These are phyloP conservation scores for Bathelium albidoporum DNA, from an alignment of 495 filamentous ascomycete species.

Conservation along the genomic window DNA sequence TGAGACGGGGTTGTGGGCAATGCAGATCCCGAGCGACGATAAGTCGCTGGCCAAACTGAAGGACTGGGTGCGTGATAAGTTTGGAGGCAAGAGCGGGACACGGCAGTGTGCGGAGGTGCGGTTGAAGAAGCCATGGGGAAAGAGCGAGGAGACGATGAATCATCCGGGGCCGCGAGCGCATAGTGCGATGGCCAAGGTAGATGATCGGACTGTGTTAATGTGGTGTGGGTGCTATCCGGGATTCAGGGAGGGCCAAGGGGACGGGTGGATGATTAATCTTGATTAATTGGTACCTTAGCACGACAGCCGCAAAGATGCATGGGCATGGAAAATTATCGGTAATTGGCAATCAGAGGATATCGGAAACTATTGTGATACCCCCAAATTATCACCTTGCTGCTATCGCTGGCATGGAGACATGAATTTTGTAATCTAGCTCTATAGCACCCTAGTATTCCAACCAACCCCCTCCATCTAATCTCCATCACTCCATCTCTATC, in stretches of 20 bases:
- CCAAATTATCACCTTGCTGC: not conserved
- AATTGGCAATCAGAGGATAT: not conserved
- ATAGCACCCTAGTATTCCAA: not conserved
- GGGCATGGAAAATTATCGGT: not conserved
- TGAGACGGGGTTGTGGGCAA: not conserved
- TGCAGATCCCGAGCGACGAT: conserved; percentile 1
- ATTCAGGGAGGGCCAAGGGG: not conserved
- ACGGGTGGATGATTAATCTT: not conserved
- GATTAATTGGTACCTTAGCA: not conserved
- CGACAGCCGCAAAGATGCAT: not conserved
- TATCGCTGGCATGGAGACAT: too few relatives aligned
- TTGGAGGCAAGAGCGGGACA: not conserved
- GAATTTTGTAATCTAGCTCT: not conserved
- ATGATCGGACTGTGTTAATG: not conserved
- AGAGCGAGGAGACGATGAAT: conserved; percentile 3
- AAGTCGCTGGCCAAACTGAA: not conserved
- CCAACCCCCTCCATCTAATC: not conserved
- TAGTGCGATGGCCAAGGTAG: not conserved
- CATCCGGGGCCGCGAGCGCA: not conserved
- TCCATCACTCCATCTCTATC: not conserved
- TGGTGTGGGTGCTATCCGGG: not conserved
- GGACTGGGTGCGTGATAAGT: conserved; percentile 1
- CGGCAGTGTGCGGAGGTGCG: not conserved
- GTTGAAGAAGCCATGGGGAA: not conserved
- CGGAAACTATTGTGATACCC: not conserved